Evolutionary conservation across 495 filamentous ascomycete species (phyloP), one percentile per base, ranked within the genome.

Genomic region (Hypoxylon fuscum): DNA sequence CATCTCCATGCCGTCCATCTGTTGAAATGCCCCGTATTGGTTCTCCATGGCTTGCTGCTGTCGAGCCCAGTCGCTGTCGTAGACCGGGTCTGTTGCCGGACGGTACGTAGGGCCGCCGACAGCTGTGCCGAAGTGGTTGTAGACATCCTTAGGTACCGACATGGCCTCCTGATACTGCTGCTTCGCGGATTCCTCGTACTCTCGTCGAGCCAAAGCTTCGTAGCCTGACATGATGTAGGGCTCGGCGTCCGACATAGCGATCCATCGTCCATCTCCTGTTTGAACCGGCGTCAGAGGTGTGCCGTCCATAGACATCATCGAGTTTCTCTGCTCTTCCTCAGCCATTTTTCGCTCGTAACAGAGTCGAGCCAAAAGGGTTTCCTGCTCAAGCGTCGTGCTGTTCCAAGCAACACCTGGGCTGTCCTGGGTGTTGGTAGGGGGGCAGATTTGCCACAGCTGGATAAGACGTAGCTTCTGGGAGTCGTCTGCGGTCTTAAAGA

Each of bases 191-290:
- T 74, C 73, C 55, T 79, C 75, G 50, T 83, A 83, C 67, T 83
- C 81, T 44, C 79, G 75, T 32, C 71, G 74, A n/a, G 79, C 77
- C 37, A 83, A 68, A 34, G 78, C 74, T 48, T 85, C 84, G 68
- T 91, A 91, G 11, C 89, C 89, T 7, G 81, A 83, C 40, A 79
- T 64, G 86, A 92, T 90, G 68, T 92, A 92, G 10, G 88, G 88
- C 69, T 92, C 89, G 2, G 80, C 77, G 48, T 73, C 70, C 40
- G 75, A 69, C n/a, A 46, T 62, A 38, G 27, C 55, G 12, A 75
- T 59, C 81, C 82, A 84, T n/a, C 77, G 74, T 31, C 81, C 77
- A 49, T 83, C 79, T 35, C 74, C 69, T 1, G 72, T 76, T 61
- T 84, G 81, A 22, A 82, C 72, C 0, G 82, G 76, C 11, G 81